Conservation (phyloP, 179 eudicot genomes). For the Gypsophila paniculata region DNA sequence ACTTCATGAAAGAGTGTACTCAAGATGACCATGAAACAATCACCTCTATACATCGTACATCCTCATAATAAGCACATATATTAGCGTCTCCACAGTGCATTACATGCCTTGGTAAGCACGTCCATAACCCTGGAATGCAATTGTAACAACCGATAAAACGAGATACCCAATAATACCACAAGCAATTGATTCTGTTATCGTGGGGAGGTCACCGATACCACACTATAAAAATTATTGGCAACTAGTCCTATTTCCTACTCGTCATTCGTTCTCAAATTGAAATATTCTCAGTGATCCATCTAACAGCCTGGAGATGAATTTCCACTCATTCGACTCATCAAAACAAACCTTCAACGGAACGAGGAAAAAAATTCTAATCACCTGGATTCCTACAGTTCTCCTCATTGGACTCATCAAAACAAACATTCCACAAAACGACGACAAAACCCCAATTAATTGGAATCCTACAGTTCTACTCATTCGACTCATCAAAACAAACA, state of each 20-base stretch:
- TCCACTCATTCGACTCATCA: neutral
- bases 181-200: neutral
- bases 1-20: neutral
- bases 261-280: neutral
- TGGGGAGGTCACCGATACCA: too few relatives aligned
- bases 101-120: neutral
- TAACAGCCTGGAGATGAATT: neutral
- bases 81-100: neutral
- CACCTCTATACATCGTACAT: neutral
- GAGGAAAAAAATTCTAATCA: too few relatives aligned
- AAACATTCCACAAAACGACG: too few relatives aligned
- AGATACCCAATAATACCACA: neutral
- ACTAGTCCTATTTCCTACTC: neutral
- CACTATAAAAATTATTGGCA: too few relatives aligned
- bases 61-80: neutral
- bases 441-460: too few relatives aligned
- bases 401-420: too few relatives aligned
- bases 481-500: neutral
- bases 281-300: neutral
- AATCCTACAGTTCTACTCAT: too few relatives aligned
- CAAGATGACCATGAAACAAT: neutral
- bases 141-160: neutral
- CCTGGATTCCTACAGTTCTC: too few relatives aligned
- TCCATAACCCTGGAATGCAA: neutral
- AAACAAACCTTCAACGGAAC: too few relatives aligned